phyloP scores from a whole-genome alignment of 1,139 yeast species.

The Pichia sp. region DNA sequence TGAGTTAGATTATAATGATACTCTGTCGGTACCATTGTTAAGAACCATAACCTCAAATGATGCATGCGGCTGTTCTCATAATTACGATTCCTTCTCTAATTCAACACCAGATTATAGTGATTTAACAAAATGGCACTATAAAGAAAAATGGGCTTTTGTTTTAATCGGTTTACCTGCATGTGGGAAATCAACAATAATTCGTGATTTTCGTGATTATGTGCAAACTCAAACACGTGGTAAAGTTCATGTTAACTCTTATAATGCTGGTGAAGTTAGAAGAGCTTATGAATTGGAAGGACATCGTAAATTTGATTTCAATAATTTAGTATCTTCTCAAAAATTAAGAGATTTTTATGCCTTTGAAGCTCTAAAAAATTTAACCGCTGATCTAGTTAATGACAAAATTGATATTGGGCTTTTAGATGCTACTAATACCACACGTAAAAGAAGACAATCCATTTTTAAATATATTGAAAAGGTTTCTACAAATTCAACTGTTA shows the following conservation, averaged over 20 bases:
- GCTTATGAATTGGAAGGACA: slow-evolving; percentile 19
- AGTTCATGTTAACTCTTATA: slow-evolving; percentile 38
- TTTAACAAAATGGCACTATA: slow-evolving; percentile 6
- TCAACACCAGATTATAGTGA: no score
- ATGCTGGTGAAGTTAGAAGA: slow-evolving; percentile 53
- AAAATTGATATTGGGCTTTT: slow-evolving; percentile 48
- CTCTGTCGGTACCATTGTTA: not conserved
- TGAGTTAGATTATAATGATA: not conserved
- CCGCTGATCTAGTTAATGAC: slow-evolving; percentile 40
- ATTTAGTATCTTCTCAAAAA: slow-evolving; percentile 31
- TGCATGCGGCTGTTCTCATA: slow-evolving; percentile 1
- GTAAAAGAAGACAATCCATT: slow-evolving; percentile 34
- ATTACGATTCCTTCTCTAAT: not conserved
- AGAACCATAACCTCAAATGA: slow-evolving; percentile 1
- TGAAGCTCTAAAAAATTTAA: slow-evolving; percentile 47
- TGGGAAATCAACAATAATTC: slow-evolving; percentile 62
- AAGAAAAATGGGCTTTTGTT: slow-evolving; percentile 39
- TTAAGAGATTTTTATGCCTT: slow-evolving; percentile 53
- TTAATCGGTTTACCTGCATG: slow-evolving; percentile 67
- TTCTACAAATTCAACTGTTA: slow-evolving; percentile 14
- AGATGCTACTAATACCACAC: slow-evolving; percentile 68
- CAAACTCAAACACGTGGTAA: slow-evolving; percentile 26
- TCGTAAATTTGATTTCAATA: slow-evolving; percentile 42
- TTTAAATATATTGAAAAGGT: slow-evolving; percentile 19
- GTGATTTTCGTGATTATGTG: slow-evolving; percentile 42